Base-by-base conservation (phyloP, 1,139 yeast genomes). In the Magnusiomyces paraingens region DNA sequence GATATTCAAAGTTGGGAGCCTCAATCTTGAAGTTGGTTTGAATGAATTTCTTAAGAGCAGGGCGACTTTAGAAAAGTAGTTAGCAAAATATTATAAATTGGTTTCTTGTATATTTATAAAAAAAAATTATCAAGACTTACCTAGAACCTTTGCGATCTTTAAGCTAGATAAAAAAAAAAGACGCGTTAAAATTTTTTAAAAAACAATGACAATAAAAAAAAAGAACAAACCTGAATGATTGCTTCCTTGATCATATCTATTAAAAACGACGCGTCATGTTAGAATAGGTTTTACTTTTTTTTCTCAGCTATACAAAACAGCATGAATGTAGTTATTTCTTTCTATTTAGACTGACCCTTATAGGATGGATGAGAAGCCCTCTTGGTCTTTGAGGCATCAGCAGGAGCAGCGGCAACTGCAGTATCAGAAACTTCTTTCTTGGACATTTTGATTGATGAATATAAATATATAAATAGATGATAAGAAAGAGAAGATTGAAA, bases 71-170 rank as follows among this genome's bases (percentile, higher is more conserved):
- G 45, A 51, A 39, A 41, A 32, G 15, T 17, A 4, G 12, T 38
- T 17, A 43, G 32, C 22, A n/a, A 43, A n/a, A 18, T 18, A 10
- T 38, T 14, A 15, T 38, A 3, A 38, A 3, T n/a, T n/a, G 15
- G 12, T 15, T 3, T n/a, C 5, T 38, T 38, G 17, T 10, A 15
- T 5, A 38, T 15, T 4, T 38, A 15, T 61, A 62, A 63, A 66
- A 15, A 61, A 62, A 63, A 66, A 61, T 61, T 36, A 29, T 35
- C 77, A 82, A 64, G 75, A 79, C 79, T 85, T 81, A 49, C 56
- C 56, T 53, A 17, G 94, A 84, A 54, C 96, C 96, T 59, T 80
- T 84, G 73, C 95, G 83, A 65, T 86, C 94, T 66, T 86, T 86
- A 64, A 88, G 78, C 61, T 68, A 64, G 43, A 18, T 14, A 38